Evolutionary conservation across 2,329 filamentous ascomycete genomes (phyloP).

Genomic region (Coniochaeta sp.): DNA sequence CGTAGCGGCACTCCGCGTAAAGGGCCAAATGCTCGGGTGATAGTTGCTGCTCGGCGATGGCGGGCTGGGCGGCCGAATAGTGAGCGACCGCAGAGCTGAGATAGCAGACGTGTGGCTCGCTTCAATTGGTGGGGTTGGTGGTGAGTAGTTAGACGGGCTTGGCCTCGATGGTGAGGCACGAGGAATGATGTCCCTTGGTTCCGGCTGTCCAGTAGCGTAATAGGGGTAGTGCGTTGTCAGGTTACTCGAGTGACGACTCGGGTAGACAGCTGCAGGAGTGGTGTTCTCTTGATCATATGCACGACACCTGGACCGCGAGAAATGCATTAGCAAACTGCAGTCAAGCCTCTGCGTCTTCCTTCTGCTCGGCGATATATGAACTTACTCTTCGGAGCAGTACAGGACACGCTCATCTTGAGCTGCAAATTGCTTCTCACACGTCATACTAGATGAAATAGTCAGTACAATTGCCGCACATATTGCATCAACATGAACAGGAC

Average conservation of each 20-base stretch:
- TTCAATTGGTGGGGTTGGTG: conserved; percentile 41
- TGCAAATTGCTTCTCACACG: conserved; percentile 59
- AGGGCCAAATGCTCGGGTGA: conserved; percentile 43
- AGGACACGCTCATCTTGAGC: conserved; percentile 48
- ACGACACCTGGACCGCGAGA: conserved; percentile 36
- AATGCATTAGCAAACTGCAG: conserved; percentile 1
- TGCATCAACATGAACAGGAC: neutral
- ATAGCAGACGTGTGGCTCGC: conserved; percentile 41
- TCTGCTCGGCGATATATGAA: conserved; percentile 9
- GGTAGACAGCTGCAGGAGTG: conserved; percentile 18
- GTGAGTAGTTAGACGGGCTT: conserved; percentile 46
- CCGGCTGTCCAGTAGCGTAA: conserved; percentile 37
- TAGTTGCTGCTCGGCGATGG: conserved; percentile 40
- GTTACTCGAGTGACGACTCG: conserved; percentile 19
- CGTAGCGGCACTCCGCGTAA: conserved; percentile 40
- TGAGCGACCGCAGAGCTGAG: conserved; percentile 48
- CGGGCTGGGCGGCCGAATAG: conserved; percentile 46
- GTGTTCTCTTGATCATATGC: conserved; percentile 40
- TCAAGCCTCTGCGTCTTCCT: neutral
- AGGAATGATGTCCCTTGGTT: conserved; percentile 56
- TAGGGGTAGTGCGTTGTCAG: conserved; percentile 33
- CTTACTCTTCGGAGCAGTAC: conserved; percentile 59
- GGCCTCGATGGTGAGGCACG: conserved; percentile 56
- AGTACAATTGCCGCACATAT: conserved; percentile 13
- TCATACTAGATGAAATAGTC: conserved; percentile 43